Evolutionary conservation across 352 stramenopile species (phyloP), one percentile per base, ranked within the genome.

Genomic region (Phytophthora fragariae): DNA sequence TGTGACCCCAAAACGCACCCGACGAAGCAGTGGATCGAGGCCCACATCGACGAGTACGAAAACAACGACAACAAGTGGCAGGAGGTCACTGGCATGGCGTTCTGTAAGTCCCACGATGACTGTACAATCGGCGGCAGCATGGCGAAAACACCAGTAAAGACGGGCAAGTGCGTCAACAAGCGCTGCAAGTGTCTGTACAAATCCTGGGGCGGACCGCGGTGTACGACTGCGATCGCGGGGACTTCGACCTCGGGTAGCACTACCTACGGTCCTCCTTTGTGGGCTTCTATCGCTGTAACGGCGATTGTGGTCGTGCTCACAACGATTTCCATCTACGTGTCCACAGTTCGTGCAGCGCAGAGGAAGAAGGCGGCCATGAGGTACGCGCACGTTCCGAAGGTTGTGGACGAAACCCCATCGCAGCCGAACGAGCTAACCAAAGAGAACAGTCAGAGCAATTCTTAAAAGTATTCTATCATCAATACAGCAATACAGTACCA

Each of bases 21-120:
- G 15, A 92, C 80, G 24, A 84, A 79, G 47, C 52, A 81, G 29
- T 92, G 82, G 79, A 92, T 92, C 58, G 70, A 88, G 1, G 81
- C 31, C 1, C 85, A 90, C 35, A 60, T 90, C 17, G 80, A 88
- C 19, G 79, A 86, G 55, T 92, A 88, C 60, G 62, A 83, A 68
- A 83, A 92, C 59, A 39, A 70, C 27, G 76, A 85, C 54, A 90
- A 90, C 54, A 73, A 77, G 29, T 50, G 39, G 33, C 49, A 80
- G 14, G 73, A 77, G 6, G 85, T 92, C 4, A 71, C 70, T 8
- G 81, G 85, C 0, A 78, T 71, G 19, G 85, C 80, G 0, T 89
- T 84, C 33, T 90, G 80, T 39, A 68, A 35, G 2, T 70, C 27
- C 0, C 49, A 91, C 54, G 77, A 83, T 49, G 82, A 92, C 62